phyloP scores from a whole-genome alignment of 352 stramenopile genomes.

The Pythium brachiatum region DNA sequence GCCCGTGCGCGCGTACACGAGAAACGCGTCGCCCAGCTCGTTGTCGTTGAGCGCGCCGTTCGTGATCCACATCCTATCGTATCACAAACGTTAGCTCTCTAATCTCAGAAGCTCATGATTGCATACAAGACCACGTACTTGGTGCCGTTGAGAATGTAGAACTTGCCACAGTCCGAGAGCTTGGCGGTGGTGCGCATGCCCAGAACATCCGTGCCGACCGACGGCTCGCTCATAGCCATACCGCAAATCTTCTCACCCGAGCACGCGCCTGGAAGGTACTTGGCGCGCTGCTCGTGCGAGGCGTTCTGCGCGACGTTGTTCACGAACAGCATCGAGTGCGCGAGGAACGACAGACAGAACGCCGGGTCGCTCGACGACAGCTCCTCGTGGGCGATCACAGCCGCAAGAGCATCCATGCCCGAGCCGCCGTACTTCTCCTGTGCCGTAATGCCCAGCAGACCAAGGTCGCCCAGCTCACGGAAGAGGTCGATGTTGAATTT shows the following conservation, averaged over 20 bases:
- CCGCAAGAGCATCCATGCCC: constrained; percentile 94
- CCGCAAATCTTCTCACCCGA: constrained; percentile 94
- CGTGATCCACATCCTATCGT: constrained; percentile 98
- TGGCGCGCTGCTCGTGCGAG: constrained; percentile 81
- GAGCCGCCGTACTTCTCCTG: constrained; percentile 95
- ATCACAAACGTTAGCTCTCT: not conserved
- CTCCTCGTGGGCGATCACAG: constrained; percentile 95
- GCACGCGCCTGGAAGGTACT: constrained; percentile 91
- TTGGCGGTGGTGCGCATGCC: constrained; percentile 95
- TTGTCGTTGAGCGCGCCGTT: constrained; percentile 97
- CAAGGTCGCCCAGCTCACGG: constrained; percentile 92
- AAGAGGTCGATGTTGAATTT: constrained; percentile 98
- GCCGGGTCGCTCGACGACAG: constrained; percentile 97
- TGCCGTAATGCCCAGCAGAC: constrained; percentile 96
- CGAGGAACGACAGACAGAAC: constrained; percentile 97
- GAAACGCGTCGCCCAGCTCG: constrained; percentile 95
- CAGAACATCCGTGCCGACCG: constrained; percentile 93
- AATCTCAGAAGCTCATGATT: not conserved
- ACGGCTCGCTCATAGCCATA: constrained; percentile 99
- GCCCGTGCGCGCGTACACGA: constrained; percentile 97
- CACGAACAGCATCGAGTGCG: constrained; percentile 93
- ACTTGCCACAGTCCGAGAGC: constrained; percentile 80
- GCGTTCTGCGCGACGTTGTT: constrained; percentile 93
- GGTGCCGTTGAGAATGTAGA: constrained; percentile 89
- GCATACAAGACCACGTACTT: constrained; percentile 59